phyloP scores from a whole-genome alignment of 495 filamentous ascomycete genomes.

The Neurospora sp. region DNA sequence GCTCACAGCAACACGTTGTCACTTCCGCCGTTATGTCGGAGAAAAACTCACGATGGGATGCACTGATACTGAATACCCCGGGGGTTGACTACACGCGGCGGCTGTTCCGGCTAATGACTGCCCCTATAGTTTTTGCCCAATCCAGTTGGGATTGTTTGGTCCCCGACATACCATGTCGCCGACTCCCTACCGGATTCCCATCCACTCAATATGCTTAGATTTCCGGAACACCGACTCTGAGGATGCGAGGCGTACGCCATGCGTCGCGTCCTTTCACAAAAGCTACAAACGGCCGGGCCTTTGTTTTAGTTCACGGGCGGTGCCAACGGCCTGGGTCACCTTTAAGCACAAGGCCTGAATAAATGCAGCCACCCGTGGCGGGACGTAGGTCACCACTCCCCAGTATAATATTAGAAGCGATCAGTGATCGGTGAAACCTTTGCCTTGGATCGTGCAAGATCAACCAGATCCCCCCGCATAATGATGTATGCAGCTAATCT shows the following conservation, averaged over 20 bases:
- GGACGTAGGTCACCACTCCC: conserved; percentile 1
- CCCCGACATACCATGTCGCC: neutral
- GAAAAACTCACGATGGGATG: neutral
- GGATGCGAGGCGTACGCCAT: conserved; percentile 7
- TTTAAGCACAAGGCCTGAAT: neutral
- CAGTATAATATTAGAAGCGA: conserved; percentile 6
- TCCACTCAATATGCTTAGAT: neutral
- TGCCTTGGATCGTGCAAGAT: conserved; percentile 5
- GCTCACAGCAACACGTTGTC: neutral
- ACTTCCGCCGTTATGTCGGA: neutral
- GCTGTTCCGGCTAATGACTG: neutral
- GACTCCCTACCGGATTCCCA: neutral
- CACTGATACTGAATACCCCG: neutral
- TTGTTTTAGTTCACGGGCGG: neutral
- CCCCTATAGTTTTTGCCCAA: neutral
- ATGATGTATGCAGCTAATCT: neutral
- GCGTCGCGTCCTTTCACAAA: neutral
- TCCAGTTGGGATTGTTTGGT: neutral
- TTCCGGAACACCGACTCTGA: neutral
- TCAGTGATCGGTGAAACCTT: conserved; percentile 1
- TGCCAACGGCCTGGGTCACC: neutral
- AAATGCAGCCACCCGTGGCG: conserved; percentile 12
- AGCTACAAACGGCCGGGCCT: neutral
- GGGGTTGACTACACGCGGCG: neutral
- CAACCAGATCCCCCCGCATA: neutral